These are phyloP conservation scores for Phoenix dactylifera DNA, from an alignment of 176 grass and related monocot genomes.

Conservation along the genomic window DNA sequence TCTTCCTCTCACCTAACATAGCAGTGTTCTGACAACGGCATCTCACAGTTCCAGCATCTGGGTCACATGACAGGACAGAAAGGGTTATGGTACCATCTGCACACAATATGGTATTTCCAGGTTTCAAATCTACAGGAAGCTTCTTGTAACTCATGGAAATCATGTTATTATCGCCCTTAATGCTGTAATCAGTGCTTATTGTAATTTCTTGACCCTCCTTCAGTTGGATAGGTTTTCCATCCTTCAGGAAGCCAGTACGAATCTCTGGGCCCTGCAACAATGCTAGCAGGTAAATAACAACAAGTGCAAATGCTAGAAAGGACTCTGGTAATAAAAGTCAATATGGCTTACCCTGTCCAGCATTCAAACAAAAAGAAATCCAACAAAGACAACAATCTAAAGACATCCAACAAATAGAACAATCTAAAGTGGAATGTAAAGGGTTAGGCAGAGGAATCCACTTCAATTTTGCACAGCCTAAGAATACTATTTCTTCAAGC, in stretches of 20 bases:
- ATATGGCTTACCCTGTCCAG: no score
- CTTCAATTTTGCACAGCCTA: no score
- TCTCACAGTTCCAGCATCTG: slow-evolving; percentile 4
- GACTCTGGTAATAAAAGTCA: no score
- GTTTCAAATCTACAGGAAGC: slow-evolving; percentile 10
- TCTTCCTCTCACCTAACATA: slow-evolving; percentile 12
- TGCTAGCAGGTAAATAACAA: background rate
- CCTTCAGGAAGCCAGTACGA: slow-evolving; percentile 7
- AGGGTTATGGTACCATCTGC: slow-evolving; percentile 12
- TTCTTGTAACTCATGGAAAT: slow-evolving; percentile 13
- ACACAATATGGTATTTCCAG: slow-evolving; percentile 1
- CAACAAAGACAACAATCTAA: no score
- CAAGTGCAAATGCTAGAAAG: background rate
- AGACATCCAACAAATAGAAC: no score
- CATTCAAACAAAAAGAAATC: no score
- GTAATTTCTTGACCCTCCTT: slow-evolving; percentile 8
- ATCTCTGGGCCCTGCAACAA: slow-evolving; percentile 9
- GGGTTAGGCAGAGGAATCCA: no score
- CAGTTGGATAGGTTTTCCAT: slow-evolving; percentile 9
- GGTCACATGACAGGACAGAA: slow-evolving; percentile 9
- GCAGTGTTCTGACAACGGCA: slow-evolving; percentile 5
- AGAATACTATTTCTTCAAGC: no score
- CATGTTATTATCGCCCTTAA: slow-evolving; percentile 1
- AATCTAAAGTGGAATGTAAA: no score
- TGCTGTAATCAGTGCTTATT: background rate